phyloP scores from a whole-genome alignment of 2,329 filamentous ascomycete genomes.

The Hymenoscyphus repandus region DNA sequence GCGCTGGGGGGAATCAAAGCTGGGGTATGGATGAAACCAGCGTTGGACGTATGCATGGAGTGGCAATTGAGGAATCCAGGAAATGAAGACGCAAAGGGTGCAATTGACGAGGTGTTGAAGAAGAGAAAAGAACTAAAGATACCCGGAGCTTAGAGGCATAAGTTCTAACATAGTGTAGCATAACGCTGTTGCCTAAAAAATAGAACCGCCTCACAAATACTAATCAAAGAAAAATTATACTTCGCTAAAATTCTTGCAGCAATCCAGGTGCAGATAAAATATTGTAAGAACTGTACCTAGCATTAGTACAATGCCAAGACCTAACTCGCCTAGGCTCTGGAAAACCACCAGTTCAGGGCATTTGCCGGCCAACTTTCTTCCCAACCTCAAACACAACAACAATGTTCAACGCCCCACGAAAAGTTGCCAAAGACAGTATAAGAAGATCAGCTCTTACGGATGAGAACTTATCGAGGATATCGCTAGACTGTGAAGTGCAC shows the following conservation, averaged over 20 bases:
- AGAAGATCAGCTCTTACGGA: not conserved
- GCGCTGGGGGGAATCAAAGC: slow-evolving; percentile 61
- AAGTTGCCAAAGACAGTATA: slow-evolving; percentile 9
- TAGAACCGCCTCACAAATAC: not conserved
- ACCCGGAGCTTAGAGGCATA: slow-evolving; percentile 14
- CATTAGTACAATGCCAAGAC: too few relatives aligned
- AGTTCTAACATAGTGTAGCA: too few relatives aligned
- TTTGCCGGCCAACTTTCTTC: too few relatives aligned
- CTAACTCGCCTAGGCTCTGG: too few relatives aligned
- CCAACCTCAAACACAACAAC: not conserved
- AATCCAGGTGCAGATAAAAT: too few relatives aligned
- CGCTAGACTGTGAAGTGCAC: slow-evolving; percentile 7
- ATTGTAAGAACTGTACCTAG: too few relatives aligned
- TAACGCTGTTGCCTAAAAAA: too few relatives aligned
- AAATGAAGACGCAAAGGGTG: slow-evolving; percentile 51
- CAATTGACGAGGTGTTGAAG: slow-evolving; percentile 53
- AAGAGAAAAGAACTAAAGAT: slow-evolving; percentile 27
- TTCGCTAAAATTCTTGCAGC: too few relatives aligned
- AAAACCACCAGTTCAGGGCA: too few relatives aligned
- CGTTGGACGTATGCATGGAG: slow-evolving; percentile 72
- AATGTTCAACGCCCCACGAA: slow-evolving; percentile 14
- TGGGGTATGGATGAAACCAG: slow-evolving; percentile 78
- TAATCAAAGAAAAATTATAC: too few relatives aligned
- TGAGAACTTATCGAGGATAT: not conserved
- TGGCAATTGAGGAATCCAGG: slow-evolving; percentile 85